Percentiles rank a stretch among this genome's conserved stretches.
Evolutionary conservation across 2,329 filamentous ascomycete species (phyloP).

Genomic region (Arthroderma sp.): DNA sequence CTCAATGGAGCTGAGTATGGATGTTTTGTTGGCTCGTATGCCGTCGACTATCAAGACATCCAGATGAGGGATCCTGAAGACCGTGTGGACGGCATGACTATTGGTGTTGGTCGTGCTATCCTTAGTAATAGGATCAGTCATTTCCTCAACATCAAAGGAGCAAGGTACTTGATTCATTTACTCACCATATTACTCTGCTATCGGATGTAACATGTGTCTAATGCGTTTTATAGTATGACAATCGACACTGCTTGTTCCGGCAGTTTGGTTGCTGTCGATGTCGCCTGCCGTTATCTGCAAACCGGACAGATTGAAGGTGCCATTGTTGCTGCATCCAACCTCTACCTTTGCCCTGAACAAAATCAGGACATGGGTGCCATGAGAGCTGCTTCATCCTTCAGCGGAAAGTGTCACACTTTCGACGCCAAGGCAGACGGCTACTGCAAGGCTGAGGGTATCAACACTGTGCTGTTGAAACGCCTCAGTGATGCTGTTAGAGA

Average conservation of each 20-base stretch:
- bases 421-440: constrained; percentile 31
- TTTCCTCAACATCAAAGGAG: constrained; percentile 9
- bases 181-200: too few species aligned
- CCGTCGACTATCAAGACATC: neutral
- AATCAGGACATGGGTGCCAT: too few species aligned
- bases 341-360: neutral
- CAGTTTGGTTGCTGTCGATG: constrained; percentile 16
- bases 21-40: neutral
- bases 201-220: too few species aligned
- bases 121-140: constrained; percentile 8
- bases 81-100: constrained; percentile 1
- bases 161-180: constrained; percentile 7
- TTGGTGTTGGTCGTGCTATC: constrained; percentile 10
- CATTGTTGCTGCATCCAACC: neutral
- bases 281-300: constrained; percentile 14
- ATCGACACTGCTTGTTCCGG: constrained; percentile 18
- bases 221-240: too few species aligned
- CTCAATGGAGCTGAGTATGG: constrained; percentile 15
- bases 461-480: constrained; percentile 26
- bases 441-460: constrained; percentile 31
- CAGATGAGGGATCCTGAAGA: neutral
- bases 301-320: constrained; percentile 10
- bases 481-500: constrained; percentile 27
- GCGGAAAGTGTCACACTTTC: constrained; percentile 16
- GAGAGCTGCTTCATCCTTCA: constrained; percentile 18